These are phyloP conservation scores for Microbotryum violaceum DNA, from an alignment of 1,284 basidiomycete genomes.

Conservation along the genomic window DNA sequence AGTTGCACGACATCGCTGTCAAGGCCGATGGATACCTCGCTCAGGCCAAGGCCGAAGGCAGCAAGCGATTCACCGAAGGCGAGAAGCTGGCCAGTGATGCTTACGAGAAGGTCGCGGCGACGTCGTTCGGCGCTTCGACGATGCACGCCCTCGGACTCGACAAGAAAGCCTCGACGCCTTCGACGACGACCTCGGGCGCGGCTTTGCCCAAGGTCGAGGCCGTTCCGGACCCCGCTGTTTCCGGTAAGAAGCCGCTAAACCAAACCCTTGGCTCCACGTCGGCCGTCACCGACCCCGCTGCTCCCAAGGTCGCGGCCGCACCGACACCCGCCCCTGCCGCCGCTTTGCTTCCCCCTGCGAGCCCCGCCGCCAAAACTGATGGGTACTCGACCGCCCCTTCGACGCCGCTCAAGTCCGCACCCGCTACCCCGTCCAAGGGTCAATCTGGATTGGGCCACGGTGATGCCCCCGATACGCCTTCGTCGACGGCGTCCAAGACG, in stretches of 20 bases:
- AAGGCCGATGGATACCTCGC: conserved; percentile 7
- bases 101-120: conserved; percentile 3
- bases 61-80: conserved; percentile 3
- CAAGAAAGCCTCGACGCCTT: not conserved
- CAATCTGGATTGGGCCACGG: conserved; percentile 1
- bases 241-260: not conserved
- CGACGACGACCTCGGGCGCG: not conserved
- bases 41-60: conserved; percentile 1
- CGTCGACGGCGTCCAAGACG: not conserved
- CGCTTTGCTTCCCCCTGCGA: not conserved
- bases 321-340: not conserved
- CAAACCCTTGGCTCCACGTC: not conserved
- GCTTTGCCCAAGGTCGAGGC: not conserved
- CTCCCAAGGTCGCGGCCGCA: not conserved
- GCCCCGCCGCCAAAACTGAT: not conserved
- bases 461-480: not conserved
- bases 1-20: not conserved
- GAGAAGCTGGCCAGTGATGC: conserved; percentile 1
- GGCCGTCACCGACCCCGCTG: not conserved
- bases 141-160: conserved; percentile 7
- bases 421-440: not conserved
- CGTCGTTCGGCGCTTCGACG: conserved; percentile 3
- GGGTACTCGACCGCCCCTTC: not conserved
- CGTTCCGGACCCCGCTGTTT: not conserved
- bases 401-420: not conserved